Percentiles rank a stretch among this genome's conserved stretches.
These are phyloP conservation scores for Fusarium sp. DNA, from an alignment of 2,329 filamentous ascomycete species.

Conservation along the genomic window DNA sequence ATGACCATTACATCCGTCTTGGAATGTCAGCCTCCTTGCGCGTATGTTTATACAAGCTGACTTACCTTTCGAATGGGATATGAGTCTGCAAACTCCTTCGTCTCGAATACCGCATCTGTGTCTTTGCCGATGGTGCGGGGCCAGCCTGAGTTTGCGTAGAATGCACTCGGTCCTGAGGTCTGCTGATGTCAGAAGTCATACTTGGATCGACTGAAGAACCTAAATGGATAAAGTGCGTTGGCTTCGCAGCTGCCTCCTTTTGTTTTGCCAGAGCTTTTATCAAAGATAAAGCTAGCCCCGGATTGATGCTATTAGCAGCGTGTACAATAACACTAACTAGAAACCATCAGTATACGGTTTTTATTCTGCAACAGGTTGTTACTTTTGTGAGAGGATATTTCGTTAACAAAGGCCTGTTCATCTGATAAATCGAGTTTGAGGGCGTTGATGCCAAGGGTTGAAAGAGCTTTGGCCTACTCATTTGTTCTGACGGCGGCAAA, in stretches of 20 bases:
- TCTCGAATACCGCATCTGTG: neutral
- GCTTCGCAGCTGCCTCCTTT: neutral
- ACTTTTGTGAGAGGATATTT: neutral
- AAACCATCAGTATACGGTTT: neutral
- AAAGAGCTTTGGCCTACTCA: neutral
- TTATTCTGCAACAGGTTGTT: neutral
- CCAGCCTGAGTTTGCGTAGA: neutral
- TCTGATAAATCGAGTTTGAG: neutral
- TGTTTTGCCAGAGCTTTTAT: neutral
- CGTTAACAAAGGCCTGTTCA: neutral
- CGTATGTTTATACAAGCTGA: fast-evolving
- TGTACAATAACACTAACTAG: neutral
- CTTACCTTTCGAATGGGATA: neutral
- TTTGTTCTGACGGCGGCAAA: neutral
- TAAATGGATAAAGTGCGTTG: neutral
- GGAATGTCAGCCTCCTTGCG: neutral
- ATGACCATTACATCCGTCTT: neutral
- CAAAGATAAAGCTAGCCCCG: neutral
- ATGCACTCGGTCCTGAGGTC: neutral
- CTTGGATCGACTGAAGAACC: too few species aligned
- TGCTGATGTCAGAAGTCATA: neutral
- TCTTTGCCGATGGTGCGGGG: neutral
- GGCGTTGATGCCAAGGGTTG: neutral
- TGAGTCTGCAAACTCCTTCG: neutral
- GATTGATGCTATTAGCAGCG: neutral